Evolutionary conservation across 805 yeast genomes (phyloP).

Genomic region (Ogataea dorogensis): DNA sequence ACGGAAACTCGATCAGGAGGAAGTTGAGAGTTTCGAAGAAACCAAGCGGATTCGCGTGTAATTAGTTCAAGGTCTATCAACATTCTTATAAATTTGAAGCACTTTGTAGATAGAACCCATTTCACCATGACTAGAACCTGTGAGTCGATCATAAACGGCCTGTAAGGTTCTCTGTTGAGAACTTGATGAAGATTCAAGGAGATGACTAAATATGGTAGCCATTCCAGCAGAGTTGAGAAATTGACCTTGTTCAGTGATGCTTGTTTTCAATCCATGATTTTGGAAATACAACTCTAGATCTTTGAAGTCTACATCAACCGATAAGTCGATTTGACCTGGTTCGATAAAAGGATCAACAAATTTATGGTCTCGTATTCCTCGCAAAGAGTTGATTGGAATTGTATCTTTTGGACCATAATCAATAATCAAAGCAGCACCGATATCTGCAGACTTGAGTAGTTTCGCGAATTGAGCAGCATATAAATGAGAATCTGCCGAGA

Average conservation of each 20-base stretch:
- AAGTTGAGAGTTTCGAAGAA: conserved; percentile 4
- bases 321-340: conserved; percentile 80
- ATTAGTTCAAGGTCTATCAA: neutral
- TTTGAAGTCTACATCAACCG: conserved; percentile 80
- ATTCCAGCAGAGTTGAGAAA: conserved; percentile 77
- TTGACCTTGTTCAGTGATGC: conserved; percentile 61
- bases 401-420: conserved; percentile 68
- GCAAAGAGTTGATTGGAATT: conserved; percentile 66
- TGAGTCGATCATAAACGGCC: conserved; percentile 59
- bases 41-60: conserved; percentile 11
- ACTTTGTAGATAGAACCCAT: conserved; percentile 83
- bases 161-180: conserved; percentile 49
- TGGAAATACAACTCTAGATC: conserved; percentile 45
- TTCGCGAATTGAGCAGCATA: conserved; percentile 53
- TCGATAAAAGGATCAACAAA: conserved; percentile 71
- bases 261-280: conserved; percentile 23
- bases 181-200: conserved; percentile 41
- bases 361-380: conserved; percentile 72
- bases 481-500: conserved; percentile 70
- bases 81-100: conserved; percentile 27
- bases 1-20: conserved; percentile 5
- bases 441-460: conserved; percentile 29
- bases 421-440: conserved; percentile 69
- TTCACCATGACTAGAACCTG: conserved; percentile 54
- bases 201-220: conserved; percentile 64